Evolutionary conservation across 768 basidiomycete species (phyloP).

Genomic region (Exsudoporus frostii): DNA sequence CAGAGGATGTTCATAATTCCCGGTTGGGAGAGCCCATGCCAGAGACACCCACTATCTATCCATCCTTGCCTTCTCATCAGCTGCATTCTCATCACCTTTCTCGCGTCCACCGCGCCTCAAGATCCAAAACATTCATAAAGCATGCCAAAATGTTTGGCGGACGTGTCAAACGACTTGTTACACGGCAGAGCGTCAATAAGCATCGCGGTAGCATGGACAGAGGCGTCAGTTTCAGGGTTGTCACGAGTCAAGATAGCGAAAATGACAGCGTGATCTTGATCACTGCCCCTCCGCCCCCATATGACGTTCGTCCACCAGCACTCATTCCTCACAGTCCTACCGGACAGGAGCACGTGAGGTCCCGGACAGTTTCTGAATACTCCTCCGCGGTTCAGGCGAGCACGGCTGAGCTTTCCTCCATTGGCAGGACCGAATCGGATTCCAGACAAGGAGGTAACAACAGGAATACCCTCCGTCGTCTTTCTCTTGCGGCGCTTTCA

Average conservation of each 20-base stretch:
- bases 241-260: constrained; percentile 28
- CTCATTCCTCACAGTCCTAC: constrained; percentile 3
- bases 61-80: constrained; percentile 9
- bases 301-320: constrained; percentile 10
- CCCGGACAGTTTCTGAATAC: constrained; percentile 22
- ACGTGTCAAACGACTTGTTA: constrained; percentile 28
- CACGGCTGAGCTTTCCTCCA: constrained; percentile 6
- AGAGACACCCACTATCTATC: constrained; percentile 2
- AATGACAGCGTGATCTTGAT: constrained; percentile 31
- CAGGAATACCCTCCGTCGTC: constrained; percentile 26
- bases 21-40: constrained; percentile 4
- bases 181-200: constrained; percentile 8
- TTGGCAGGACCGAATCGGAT: constrained; percentile 6
- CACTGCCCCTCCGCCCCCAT: constrained; percentile 29
- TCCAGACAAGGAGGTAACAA: constrained; percentile 14
- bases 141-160: constrained; percentile 28
- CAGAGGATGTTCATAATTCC: constrained; percentile 10
- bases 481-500: constrained; percentile 32
- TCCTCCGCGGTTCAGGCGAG: constrained; percentile 20
- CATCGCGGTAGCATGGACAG: constrained; percentile 20
- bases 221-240: constrained; percentile 15
- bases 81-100: background rate
- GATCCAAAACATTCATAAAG: constrained; percentile 20
- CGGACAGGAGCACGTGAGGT: constrained; percentile 9
- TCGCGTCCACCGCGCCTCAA: constrained; percentile 4